A percentile compares a stretch with the other conserved stretches of the same genome.
phyloP scores from a whole-genome alignment of 78 protist species.

The Cavenderia fasciculata region DNA sequence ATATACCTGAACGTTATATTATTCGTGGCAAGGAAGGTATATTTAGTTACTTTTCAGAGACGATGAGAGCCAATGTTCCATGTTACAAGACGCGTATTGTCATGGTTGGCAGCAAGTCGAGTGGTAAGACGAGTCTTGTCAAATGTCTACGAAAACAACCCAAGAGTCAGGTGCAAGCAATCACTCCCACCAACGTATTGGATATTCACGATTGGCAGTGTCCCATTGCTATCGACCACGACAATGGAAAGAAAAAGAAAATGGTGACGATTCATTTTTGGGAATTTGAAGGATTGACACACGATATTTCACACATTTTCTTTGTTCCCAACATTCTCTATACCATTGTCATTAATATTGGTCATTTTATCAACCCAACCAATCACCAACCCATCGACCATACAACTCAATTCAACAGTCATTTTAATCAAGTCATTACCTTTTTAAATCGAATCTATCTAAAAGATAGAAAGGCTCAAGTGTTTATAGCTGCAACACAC shows the following conservation, averaged over 20 bases:
- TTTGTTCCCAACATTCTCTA: constrained; percentile 53
- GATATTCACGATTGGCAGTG: constrained; percentile 69
- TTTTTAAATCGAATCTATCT: constrained; percentile 20
- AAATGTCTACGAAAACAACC: constrained; percentile 55
- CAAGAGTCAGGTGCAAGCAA: not conserved
- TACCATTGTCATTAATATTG: constrained; percentile 14
- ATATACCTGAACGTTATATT: constrained; percentile 52
- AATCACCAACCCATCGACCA: not conserved
- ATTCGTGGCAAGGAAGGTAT: constrained; percentile 59
- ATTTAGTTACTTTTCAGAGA: constrained; percentile 50
- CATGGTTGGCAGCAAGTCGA: constrained; percentile 33
- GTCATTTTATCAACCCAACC: not conserved
- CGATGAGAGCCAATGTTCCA: constrained; percentile 60
- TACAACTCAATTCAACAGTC: not conserved
- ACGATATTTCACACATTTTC: constrained; percentile 53
- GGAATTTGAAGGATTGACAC: constrained; percentile 69
- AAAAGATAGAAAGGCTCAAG: constrained; percentile 17
- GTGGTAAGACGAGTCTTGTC: constrained; percentile 58
- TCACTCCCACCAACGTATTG: constrained; percentile 26
- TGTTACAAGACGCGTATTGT: constrained; percentile 57
- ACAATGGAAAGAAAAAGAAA: constrained; percentile 27
- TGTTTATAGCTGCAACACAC: constrained; percentile 46
- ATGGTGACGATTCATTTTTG: constrained; percentile 36
- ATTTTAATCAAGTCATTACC: not conserved
- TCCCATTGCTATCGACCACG: constrained; percentile 20